Percentiles rank a stretch among this genome's conserved stretches.
Evolutionary conservation across 345 rosid species (phyloP).

Genomic region (Chamaenerion angustifolium): DNA sequence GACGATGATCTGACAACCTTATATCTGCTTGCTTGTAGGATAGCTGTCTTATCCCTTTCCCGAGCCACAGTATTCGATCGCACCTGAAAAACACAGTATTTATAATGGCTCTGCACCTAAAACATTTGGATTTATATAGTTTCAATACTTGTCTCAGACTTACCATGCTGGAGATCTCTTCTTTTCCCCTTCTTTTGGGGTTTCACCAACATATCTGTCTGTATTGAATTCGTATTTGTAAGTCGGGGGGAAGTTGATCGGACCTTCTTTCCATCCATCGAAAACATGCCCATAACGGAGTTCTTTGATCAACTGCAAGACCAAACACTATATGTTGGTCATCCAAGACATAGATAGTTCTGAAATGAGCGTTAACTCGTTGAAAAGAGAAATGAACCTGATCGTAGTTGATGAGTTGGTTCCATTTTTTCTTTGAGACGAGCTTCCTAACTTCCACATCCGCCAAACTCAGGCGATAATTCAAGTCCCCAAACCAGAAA

Average conservation of each 20-base stretch:
- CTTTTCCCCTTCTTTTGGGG: slow-evolving; percentile 71
- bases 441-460: slow-evolving; percentile 69
- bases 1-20: slow-evolving; percentile 84
- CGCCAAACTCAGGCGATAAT: slow-evolving; percentile 71
- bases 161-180: slow-evolving; percentile 98
- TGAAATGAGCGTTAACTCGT: background rate
- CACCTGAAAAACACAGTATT: slow-evolving; percentile 58
- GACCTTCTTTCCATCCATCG: slow-evolving; percentile 89
- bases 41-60: slow-evolving; percentile 71
- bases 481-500: slow-evolving; percentile 98
- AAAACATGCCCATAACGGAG: slow-evolving; percentile 63
- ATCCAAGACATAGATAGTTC: background rate
- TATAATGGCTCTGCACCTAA: too few species aligned
- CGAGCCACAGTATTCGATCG: slow-evolving; percentile 84
- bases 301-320: slow-evolving; percentile 59
- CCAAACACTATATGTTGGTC: background rate
- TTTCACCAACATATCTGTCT: slow-evolving; percentile 76
- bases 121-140: too few species aligned
- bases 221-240: slow-evolving; percentile 87
- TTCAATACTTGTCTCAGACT: too few species aligned
- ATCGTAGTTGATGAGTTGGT: slow-evolving; percentile 57
- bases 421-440: slow-evolving; percentile 65
- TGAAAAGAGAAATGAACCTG: slow-evolving; percentile 44
- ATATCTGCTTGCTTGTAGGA: slow-evolving; percentile 54
- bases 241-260: slow-evolving; percentile 76